Evolutionary conservation across 1,284 basidiomycete genomes (phyloP).

Genomic region (Ganoderma meredithae): DNA sequence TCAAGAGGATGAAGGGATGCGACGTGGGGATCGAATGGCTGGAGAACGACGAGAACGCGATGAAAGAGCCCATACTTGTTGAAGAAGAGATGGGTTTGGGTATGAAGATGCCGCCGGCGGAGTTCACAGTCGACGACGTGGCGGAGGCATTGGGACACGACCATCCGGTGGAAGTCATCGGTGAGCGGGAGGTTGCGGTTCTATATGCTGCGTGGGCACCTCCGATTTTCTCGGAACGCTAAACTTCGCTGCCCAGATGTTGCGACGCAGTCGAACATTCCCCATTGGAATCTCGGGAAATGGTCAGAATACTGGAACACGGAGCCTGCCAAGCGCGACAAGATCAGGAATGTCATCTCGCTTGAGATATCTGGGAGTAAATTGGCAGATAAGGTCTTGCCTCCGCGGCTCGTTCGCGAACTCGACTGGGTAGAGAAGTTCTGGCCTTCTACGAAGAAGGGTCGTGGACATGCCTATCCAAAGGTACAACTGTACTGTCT

Average conservation of each 20-base stretch:
- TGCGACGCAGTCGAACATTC: constrained; percentile 79
- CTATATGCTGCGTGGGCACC: constrained; percentile 13
- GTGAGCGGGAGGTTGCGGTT: constrained; percentile 47
- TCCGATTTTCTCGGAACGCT: constrained; percentile 13
- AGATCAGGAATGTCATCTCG: constrained; percentile 62
- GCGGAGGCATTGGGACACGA: constrained; percentile 82
- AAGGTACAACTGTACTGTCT: constrained; percentile 97
- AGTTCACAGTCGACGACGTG: constrained; percentile 81
- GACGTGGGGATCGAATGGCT: constrained; percentile 79
- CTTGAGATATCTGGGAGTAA: constrained; percentile 48
- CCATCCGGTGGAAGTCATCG: constrained; percentile 88
- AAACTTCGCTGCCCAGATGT: constrained; percentile 63
- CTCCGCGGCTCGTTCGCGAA: constrained; percentile 87
- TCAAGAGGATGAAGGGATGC: constrained; percentile 70
- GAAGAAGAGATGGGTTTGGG: constrained; percentile 80
- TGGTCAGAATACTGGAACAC: constrained; percentile 91
- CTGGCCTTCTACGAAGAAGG: constrained; percentile 84
- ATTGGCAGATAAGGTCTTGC: constrained; percentile 69
- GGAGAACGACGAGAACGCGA: constrained; percentile 68
- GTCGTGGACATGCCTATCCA: constrained; percentile 81
- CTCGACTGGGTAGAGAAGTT: constrained; percentile 97
- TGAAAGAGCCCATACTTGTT: constrained; percentile 81
- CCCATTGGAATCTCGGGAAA: constrained; percentile 87
- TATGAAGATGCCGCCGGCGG: constrained; percentile 81
- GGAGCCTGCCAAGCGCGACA: constrained; percentile 73